Evolutionary conservation across 768 basidiomycete genomes (phyloP).

Genomic region (Leucosporidium scottii): DNA sequence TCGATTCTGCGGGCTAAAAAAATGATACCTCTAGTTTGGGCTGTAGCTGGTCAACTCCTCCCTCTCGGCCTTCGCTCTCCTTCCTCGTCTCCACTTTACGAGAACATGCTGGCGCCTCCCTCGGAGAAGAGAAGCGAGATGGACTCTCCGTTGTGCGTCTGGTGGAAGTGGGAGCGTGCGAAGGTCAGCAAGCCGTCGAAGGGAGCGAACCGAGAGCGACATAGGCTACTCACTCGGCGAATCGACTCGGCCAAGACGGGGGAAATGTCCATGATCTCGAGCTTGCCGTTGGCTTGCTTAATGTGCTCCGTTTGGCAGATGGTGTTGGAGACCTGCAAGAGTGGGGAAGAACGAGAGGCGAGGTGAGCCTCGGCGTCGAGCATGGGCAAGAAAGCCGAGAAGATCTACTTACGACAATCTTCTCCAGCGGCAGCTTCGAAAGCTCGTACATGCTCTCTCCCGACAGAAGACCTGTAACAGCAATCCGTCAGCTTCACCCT

Average conservation of each 20-base stretch:
- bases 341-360: neutral
- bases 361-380: neutral
- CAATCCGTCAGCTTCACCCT: constrained; percentile 16
- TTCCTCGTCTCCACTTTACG: too few species aligned
- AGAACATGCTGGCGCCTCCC: too few species aligned
- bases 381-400: constrained; percentile 16
- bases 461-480: constrained; percentile 61
- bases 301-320: constrained; percentile 71
- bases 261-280: constrained; percentile 83
- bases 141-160: constrained; percentile 85
- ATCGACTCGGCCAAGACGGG: constrained; percentile 93
- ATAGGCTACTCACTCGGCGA: constrained; percentile 49
- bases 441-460: constrained; percentile 64
- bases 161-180: neutral
- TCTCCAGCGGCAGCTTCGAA: constrained; percentile 65
- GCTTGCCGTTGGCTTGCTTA: constrained; percentile 55
- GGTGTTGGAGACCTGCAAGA: constrained; percentile 78
- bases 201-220: too few species aligned
- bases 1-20: too few species aligned
- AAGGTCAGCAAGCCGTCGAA: neutral
- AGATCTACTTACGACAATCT: constrained; percentile 63
- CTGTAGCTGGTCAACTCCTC: too few species aligned
- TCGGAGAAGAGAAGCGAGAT: constrained; percentile 70
- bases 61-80: too few species aligned
- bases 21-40: too few species aligned